These are phyloP conservation scores for Thelonectria olida DNA, from an alignment of 2,329 filamentous ascomycete species.

Conservation along the genomic window DNA sequence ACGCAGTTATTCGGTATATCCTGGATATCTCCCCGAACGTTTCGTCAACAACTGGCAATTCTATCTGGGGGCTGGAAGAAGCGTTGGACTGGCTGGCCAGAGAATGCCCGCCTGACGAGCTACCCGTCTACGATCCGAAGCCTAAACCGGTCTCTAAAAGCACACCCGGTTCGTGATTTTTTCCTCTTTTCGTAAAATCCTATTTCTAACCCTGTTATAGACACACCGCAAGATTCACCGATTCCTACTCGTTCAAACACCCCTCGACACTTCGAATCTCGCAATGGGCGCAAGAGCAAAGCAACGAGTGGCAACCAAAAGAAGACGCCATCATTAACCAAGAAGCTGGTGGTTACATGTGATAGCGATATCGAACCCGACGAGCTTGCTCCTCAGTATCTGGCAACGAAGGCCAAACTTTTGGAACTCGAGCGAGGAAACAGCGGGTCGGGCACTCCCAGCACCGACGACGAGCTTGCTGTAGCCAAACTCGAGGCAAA, in stretches of 20 bases:
- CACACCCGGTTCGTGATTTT: conserved; percentile 36
- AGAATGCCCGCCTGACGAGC: conserved; percentile 73
- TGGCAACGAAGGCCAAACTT: conserved; percentile 77
- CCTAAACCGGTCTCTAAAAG: conserved; percentile 51
- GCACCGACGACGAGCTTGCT: conserved; percentile 52
- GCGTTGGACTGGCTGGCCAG: conserved; percentile 90
- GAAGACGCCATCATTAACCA: conserved; percentile 46
- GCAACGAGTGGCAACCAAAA: conserved; percentile 37
- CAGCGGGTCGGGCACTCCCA: conserved; percentile 28
- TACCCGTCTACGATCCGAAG: conserved; percentile 73
- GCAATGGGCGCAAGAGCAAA: conserved; percentile 46
- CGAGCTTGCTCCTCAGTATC: conserved; percentile 77
- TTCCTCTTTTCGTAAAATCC: background rate
- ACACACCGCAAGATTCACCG: conserved; percentile 61
- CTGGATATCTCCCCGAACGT: conserved; percentile 74
- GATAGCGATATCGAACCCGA: conserved; percentile 80
- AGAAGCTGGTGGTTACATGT: conserved; percentile 59
- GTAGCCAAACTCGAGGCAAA: conserved; percentile 76
- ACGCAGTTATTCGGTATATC: conserved; percentile 71
- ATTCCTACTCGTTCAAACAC: conserved; percentile 60
- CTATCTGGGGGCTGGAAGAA: conserved; percentile 87
- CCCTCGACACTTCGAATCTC: conserved; percentile 49
- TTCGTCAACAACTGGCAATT: conserved; percentile 65
- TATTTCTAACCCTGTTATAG: conserved; percentile 41
- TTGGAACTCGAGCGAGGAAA: conserved; percentile 65